Evolutionary conservation across 257 asterid species (phyloP).

Genomic region (Fraxinus excelsior): DNA sequence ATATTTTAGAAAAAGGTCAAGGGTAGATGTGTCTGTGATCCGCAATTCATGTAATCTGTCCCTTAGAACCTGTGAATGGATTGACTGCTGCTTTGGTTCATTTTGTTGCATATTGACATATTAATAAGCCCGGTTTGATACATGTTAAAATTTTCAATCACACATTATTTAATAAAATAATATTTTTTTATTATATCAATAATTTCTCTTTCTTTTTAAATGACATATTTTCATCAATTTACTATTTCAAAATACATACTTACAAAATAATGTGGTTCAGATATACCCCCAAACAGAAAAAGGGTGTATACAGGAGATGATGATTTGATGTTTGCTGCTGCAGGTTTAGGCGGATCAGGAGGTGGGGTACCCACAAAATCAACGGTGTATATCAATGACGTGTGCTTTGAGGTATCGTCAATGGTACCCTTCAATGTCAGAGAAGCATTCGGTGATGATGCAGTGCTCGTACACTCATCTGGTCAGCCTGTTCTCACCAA

Average conservation of each 20-base stretch:
- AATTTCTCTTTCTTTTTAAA: too few relatives aligned
- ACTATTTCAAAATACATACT: too few relatives aligned
- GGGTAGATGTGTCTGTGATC: constrained; percentile 32
- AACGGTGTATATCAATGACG: constrained; percentile 86
- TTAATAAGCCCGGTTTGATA: too few relatives aligned
- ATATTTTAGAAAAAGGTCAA: constrained; percentile 30
- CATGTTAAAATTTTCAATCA: too few relatives aligned
- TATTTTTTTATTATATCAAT: too few relatives aligned
- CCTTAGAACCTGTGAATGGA: constrained; percentile 34
- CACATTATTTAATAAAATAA: too few relatives aligned
- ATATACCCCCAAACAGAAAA: too few relatives aligned
- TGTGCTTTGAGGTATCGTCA: constrained; percentile 81
- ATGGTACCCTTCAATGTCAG: constrained; percentile 64
- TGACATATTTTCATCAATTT: too few relatives aligned
- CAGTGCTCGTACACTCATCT: constrained; percentile 64
- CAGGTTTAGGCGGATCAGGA: constrained; percentile 40
- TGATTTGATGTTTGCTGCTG: constrained; percentile 46
- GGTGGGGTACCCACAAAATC: constrained; percentile 47
- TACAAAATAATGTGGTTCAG: too few relatives aligned
- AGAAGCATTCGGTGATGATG: constrained; percentile 91
- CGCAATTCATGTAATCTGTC: constrained; percentile 28
- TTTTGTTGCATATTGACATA: constrained; percentile 1
- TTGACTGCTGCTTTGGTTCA: constrained; percentile 25
- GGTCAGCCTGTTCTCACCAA: constrained; percentile 80
- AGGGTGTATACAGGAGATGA: constrained; percentile 22